Conservation (phyloP, 331 rosid genomes). For the Quercus phellos region DNA sequence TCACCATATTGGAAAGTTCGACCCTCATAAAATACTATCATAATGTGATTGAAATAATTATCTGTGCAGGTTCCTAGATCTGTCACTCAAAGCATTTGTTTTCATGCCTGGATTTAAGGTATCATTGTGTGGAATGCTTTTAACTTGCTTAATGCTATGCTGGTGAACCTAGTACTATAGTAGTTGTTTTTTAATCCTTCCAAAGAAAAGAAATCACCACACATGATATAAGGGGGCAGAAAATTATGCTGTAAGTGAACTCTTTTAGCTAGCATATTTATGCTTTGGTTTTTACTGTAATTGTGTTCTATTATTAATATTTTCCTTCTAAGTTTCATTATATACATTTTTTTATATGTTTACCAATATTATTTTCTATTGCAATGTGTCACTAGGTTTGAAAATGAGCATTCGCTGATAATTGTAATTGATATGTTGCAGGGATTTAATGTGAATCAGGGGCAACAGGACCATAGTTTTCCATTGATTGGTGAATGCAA, state of each 20-base stretch:
- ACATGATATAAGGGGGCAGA: neutral
- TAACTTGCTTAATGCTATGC: neutral
- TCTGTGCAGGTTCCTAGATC: neutral
- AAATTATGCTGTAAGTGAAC: neutral
- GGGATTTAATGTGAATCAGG: constrained; percentile 53
- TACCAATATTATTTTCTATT: neutral
- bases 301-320: neutral
- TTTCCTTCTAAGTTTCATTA: neutral
- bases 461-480: constrained; percentile 59
- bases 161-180: neutral
- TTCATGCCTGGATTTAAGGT: neutral
- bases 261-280: neutral
- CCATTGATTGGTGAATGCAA: constrained; percentile 65
- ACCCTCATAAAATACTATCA: neutral
- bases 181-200: neutral
- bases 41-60: neutral
- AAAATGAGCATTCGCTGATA: constrained; percentile 20
- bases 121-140: neutral
- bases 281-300: neutral
- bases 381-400: constrained; percentile 13
- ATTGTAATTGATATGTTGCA: constrained; percentile 34
- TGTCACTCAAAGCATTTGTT: neutral
- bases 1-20: neutral
- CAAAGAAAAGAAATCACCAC: neutral
- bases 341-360: too few species aligned